A percentile compares a stretch with the other conserved stretches of the same genome.
phyloP scores from a whole-genome alignment of 2,329 filamentous ascomycete species.

The Diplodia corticola region DNA sequence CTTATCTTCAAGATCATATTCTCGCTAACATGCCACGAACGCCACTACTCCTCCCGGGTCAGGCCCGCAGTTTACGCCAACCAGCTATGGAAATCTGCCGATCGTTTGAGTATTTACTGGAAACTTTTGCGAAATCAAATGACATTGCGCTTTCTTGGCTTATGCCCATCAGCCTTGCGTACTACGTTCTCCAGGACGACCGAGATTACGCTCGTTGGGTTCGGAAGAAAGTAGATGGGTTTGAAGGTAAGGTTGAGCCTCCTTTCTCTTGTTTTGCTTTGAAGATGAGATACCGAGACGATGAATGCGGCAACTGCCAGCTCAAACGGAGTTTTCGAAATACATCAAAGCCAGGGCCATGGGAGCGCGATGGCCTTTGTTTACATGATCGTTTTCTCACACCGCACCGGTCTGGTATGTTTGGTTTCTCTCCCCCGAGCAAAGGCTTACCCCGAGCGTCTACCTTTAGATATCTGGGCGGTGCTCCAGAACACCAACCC shows the following conservation, averaged over 20 bases:
- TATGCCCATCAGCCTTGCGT: constrained; percentile 26
- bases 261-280: neutral
- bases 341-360: neutral
- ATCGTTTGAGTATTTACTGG: constrained; percentile 24
- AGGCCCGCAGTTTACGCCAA: constrained; percentile 19
- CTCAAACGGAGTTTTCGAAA: neutral
- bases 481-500: constrained; percentile 17
- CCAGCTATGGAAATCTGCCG: constrained; percentile 26
- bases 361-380: neutral
- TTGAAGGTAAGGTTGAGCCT: constrained; percentile 19
- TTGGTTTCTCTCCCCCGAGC: neutral
- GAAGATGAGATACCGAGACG: constrained; percentile 13
- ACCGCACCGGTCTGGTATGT: neutral
- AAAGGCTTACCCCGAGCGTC: neutral
- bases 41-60: constrained; percentile 23
- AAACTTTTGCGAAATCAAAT: neutral
- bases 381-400: neutral
- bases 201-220: constrained; percentile 23
- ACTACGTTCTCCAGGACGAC: constrained; percentile 24
- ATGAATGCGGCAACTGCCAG: neutral
- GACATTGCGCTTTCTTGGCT: constrained; percentile 25
- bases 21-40: neutral
- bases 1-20: neutral
- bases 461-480: constrained; percentile 9
- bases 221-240: constrained; percentile 21